Evolutionary conservation across 2,329 filamentous ascomycete genomes (phyloP).

Genomic region (Exophiala dermatitidis): DNA sequence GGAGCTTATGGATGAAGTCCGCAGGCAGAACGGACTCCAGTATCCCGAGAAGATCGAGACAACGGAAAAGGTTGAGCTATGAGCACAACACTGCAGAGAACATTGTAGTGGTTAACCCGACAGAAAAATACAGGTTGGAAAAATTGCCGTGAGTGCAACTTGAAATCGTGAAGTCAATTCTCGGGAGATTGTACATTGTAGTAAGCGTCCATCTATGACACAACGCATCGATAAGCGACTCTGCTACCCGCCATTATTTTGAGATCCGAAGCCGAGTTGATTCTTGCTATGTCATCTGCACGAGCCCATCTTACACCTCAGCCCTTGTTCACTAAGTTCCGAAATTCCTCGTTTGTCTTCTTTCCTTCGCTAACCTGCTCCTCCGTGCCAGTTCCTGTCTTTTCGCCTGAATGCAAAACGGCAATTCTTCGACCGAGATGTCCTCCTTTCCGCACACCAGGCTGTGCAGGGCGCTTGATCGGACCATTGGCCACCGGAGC

Average conservation of each 20-base stretch:
- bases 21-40: conserved; percentile 54
- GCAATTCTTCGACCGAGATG: conserved; percentile 18
- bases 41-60: conserved; percentile 63
- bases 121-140: not conserved
- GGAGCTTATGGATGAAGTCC: conserved; percentile 67
- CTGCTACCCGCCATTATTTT: not conserved
- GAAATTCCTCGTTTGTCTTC: conserved; percentile 55
- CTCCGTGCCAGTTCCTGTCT: not conserved
- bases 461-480: conserved; percentile 42
- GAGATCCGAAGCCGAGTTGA: not conserved
- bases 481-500: conserved; percentile 31
- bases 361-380: conserved; percentile 5
- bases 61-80: conserved; percentile 31
- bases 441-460: conserved; percentile 29
- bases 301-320: not conserved
- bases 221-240: not conserved
- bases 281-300: not conserved
- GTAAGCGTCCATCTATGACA: no score
- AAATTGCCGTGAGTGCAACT: no score
- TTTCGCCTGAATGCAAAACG: conserved; percentile 17
- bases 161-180: no score
- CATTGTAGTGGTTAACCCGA: not conserved
- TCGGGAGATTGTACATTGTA: no score
- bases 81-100: not conserved
- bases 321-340: conserved; percentile 27